Base-by-base conservation (phyloP, 163 green algal genomes). In the Smithsoniella earleae region DNA sequence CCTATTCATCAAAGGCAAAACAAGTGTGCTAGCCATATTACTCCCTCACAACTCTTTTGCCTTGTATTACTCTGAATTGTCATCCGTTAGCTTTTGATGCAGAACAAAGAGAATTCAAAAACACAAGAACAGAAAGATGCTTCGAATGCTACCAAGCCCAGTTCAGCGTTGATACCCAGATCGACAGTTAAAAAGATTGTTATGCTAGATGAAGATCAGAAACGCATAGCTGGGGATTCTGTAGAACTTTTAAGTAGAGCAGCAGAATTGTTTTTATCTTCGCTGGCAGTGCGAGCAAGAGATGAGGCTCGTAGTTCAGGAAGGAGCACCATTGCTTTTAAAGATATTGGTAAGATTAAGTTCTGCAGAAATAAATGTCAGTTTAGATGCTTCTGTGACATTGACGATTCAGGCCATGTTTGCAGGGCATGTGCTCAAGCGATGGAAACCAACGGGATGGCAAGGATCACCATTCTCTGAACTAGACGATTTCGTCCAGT, bases 131-230 rank as follows among this genome's bases (percentile, higher is more conserved):
- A n/a, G n/a, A n/a, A n/a, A n/a, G n/a, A n/a, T n/a, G n/a, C n/a
- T n/a, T n/a, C n/a, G n/a, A n/a, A n/a, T n/a, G n/a, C n/a, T n/a
- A n/a, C n/a, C n/a, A n/a, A n/a, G n/a, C n/a, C n/a, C n/a, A n/a
- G n/a, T n/a, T n/a, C n/a, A n/a, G n/a, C n/a, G n/a, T n/a, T n/a
- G n/a, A n/a, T n/a, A n/a, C n/a, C 55, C 5, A 16, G 20, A 34
- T 38, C 20, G 3, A 31, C 43, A 8, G 55, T 66, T 20, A 66
- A 66, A 8, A 30, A 34, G 25, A 66, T 66, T 66, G 55, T 66
- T 3, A 66, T 66, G 55, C 43, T 66, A 34, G 55, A 66, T 38
- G 55, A 66, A 66, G 55, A 66, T 31, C 55, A 66, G 13, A 27
- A 28, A 38, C 30, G 55, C 5, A 66, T 66, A 30, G 55, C 55